These are phyloP conservation scores for Polymyxa betae DNA, from an alignment of 208 protist genomes.

Conservation along the genomic window DNA sequence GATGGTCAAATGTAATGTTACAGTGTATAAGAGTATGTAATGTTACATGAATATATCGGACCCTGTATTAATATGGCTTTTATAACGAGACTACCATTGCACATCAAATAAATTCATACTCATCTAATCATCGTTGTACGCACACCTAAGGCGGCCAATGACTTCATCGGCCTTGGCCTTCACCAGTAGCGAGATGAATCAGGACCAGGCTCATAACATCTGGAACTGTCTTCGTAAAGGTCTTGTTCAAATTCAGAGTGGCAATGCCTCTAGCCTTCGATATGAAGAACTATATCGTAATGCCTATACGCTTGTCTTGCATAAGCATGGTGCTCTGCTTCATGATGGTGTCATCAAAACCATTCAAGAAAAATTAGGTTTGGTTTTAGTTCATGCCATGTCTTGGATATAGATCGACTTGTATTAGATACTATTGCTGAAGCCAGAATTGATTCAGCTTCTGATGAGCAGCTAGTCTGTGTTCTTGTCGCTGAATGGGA, in stretches of 20 bases:
- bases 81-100: too few relatives aligned
- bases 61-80: too few relatives aligned
- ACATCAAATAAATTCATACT: too few relatives aligned
- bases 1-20: too few relatives aligned
- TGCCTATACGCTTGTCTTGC: conserved; percentile 61
- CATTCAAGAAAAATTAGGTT: conserved; percentile 58
- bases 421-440: not conserved
- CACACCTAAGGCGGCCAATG: too few relatives aligned
- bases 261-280: conserved; percentile 56
- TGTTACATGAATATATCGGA: too few relatives aligned
- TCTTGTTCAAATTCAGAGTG: conserved; percentile 62
- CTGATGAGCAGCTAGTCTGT: conserved; percentile 51
- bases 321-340: conserved; percentile 61
- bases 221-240: conserved; percentile 52
- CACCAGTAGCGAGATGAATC: conserved; percentile 55
- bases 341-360: conserved; percentile 56
- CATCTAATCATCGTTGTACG: too few relatives aligned
- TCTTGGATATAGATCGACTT: not conserved
- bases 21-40: too few relatives aligned
- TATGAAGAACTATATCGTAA: conserved; percentile 63
- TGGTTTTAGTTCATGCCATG: not conserved
- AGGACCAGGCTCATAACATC: conserved; percentile 55
- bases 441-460: conserved; percentile 21
- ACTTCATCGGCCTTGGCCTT: conserved; percentile 55
- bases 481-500: conserved; percentile 47